Evolutionary conservation across 805 yeast genomes (phyloP).

Genomic region (Tetrapisispora nanseiensis): DNA sequence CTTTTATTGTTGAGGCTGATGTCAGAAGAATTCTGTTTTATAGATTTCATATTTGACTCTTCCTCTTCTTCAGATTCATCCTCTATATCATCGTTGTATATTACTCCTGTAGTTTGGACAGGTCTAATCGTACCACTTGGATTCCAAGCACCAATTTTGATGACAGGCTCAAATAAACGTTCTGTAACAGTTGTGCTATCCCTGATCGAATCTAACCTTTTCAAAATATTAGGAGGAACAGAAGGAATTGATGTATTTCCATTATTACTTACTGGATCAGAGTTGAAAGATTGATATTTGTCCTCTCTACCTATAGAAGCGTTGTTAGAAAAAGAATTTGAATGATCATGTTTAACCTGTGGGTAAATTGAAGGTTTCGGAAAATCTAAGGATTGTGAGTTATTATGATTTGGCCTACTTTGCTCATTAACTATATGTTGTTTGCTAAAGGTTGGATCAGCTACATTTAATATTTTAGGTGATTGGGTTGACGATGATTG

Average conservation of each 20-base stretch:
- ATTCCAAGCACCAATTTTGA: conserved; percentile 16
- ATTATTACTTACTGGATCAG: not conserved
- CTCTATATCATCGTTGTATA: conserved; percentile 38
- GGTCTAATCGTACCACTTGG: conserved; percentile 12
- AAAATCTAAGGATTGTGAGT: not conserved
- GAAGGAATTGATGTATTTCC: not conserved
- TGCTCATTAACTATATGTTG: not conserved
- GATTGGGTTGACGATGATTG: too few relatives aligned
- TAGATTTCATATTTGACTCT: conserved; percentile 4
- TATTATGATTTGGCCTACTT: not conserved
- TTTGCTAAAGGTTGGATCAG: not conserved
- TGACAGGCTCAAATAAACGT: conserved; percentile 24
- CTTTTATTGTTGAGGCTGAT: conserved; percentile 12
- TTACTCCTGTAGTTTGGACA: conserved; percentile 27
- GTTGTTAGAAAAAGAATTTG: not conserved
- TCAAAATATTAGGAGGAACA: conserved; percentile 1
- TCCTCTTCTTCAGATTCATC: conserved; percentile 35
- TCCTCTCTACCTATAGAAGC: not conserved
- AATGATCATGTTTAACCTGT: not conserved
- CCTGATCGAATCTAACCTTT: conserved; percentile 1
- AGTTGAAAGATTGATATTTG: not conserved
- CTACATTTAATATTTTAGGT: too few relatives aligned
- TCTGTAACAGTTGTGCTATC: conserved; percentile 4
- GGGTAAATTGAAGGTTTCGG: not conserved
- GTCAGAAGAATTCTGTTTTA: not conserved